A percentile compares a stretch with the other conserved stretches of the same genome.
These are phyloP conservation scores for Phialophora chinensis DNA, from an alignment of 2,329 filamentous ascomycete species.

Conservation along the genomic window DNA sequence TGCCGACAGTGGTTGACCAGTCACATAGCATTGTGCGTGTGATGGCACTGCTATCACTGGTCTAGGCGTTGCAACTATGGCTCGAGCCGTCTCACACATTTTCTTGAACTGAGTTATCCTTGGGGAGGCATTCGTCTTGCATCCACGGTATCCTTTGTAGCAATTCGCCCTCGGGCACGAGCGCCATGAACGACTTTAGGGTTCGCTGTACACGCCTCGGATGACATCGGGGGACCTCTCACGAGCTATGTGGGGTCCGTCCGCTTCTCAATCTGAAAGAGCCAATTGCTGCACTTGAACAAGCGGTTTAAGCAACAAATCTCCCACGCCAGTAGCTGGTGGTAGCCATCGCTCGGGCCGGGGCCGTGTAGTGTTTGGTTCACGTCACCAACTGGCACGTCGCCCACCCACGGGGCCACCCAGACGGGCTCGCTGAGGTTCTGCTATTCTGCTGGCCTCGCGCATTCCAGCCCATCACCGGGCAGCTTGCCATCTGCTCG, in stretches of 20 bases:
- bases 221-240: constrained; percentile 16
- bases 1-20: neutral
- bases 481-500: constrained; percentile 18
- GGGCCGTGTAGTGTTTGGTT: constrained; percentile 5
- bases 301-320: constrained; percentile 10
- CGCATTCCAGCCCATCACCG: constrained; percentile 14
- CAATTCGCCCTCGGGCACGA: neutral
- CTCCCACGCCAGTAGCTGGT: constrained; percentile 16
- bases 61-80: neutral
- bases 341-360: neutral
- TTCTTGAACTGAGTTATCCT: neutral
- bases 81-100: neutral
- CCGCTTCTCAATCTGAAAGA: neutral
- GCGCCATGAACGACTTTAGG: neutral
- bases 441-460: constrained; percentile 17
- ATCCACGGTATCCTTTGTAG: neutral
- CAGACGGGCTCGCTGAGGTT: constrained; percentile 4
- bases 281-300: constrained; percentile 10
- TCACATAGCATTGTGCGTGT: neutral
- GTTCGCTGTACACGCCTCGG: constrained; percentile 6
- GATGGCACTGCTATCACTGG: too few relatives aligned
- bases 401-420: neutral
- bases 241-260: constrained; percentile 11
- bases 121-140: neutral
- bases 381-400: constrained; percentile 7